Base-by-base conservation (phyloP, 345 rosid genomes). In the Euphorbia lathyris region DNA sequence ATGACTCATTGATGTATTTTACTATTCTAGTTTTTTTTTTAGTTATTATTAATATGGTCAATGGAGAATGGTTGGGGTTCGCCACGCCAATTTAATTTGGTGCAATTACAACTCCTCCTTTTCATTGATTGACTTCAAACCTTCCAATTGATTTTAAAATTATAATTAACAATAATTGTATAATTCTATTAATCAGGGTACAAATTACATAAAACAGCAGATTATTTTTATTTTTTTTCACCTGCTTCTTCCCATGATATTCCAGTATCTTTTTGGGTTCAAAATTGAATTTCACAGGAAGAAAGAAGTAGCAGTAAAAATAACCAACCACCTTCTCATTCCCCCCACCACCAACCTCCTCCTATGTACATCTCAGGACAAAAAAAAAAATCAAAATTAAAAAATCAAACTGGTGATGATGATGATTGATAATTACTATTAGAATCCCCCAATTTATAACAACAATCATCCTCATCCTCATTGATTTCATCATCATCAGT, bases 381-480 rank as follows among this genome's bases (percentile, higher is more conserved):
- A 53, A 70, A 58, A 48, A 42, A 61, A 47, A 36, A 64, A 4
- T 40, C 20, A 13, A 27, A 56, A 58, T 16, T 1, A 8, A 71
- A 9, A 45, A 29, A 62, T 65, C 64, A 74, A 58, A 78, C 84
- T 11, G 60, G 63, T 61, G 40, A 76, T 61, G 29, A 22, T 65
- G 47, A 78, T 56, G 58, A 22, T 9, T 55, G 58, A 55, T 7
- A 0, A 55, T 51, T 22, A 67, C 59, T n/a, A 74, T 66, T 47
- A 61, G 70, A 43, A 67, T 79, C 71, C 25, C n/a, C 60, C 43
- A 74, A 55, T 57, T 58, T 74, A 71, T 68, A 50, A 52, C 56
- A 61, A 48, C 72, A 83, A 78, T 78, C n/a, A n/a, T n/a, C n/a
- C n/a, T n/a, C n/a, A n/a, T n/a, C 85, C 48, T 79, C 78, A 74